Conservation (phyloP, 139 green algal species). For the Auxenochlorella protothecoides region DNA sequence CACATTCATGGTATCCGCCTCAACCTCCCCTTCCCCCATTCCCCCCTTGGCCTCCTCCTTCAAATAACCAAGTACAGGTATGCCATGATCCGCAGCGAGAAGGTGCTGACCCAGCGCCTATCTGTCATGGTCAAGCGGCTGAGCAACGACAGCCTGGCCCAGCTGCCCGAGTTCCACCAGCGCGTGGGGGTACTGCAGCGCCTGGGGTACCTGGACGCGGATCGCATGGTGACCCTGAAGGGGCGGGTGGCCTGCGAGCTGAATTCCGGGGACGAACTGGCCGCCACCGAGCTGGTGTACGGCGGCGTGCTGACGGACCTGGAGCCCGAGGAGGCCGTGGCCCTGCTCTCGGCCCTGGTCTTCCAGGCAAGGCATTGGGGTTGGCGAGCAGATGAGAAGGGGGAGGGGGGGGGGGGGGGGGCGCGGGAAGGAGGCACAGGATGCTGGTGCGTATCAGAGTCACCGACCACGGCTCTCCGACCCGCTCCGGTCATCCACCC, state of each 20-base stretch:
- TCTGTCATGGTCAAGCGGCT: slow-evolving; percentile 10
- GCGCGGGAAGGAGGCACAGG: too few species aligned
- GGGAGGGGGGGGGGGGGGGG: background rate
- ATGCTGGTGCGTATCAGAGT: background rate
- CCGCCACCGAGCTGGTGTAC: slow-evolving; percentile 88
- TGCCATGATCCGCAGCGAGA: too few species aligned
- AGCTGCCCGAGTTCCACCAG: slow-evolving; percentile 84
- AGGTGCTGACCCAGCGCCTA: too few species aligned
- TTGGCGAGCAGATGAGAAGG: background rate
- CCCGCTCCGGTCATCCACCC: background rate
- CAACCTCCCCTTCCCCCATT: too few species aligned
- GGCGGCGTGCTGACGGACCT: slow-evolving; percentile 64
- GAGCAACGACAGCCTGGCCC: slow-evolving; percentile 60
- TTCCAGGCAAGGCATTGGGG: slow-evolving; percentile 58
- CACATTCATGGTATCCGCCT: too few species aligned
- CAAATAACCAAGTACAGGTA: too few species aligned
- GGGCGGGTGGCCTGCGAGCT: slow-evolving; percentile 74
- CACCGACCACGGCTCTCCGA: background rate
- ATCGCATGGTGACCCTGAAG: slow-evolving; percentile 69
- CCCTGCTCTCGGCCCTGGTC: slow-evolving; percentile 81
- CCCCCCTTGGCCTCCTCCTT: too few species aligned
- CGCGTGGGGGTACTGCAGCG: slow-evolving; percentile 58
- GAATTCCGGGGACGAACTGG: slow-evolving; percentile 82
- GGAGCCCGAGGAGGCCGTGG: slow-evolving; percentile 72
- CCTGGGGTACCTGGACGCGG: slow-evolving; percentile 68